Evolutionary conservation across 257 asterid genomes (phyloP), one percentile per base, ranked within the genome.

Genomic region (Phtheirospermum japonicum): DNA sequence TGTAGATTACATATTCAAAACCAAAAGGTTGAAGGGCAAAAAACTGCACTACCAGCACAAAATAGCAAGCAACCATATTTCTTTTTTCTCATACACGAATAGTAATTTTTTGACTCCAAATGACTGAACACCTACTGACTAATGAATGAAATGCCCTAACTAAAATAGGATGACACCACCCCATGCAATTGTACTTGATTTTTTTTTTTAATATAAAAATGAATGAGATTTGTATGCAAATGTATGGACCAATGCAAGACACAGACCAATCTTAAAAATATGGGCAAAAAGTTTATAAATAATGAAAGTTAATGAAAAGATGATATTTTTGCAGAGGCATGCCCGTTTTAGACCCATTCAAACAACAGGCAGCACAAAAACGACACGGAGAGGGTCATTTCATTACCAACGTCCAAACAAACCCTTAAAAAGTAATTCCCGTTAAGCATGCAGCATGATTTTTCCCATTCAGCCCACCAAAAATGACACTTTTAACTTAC

Each of bases 181-280:
- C 63, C 70, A 31, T 63, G 54, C 70, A 63, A 74, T 64, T 42
- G 51, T 43, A 69, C 68, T 65, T 61, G n/a, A n/a, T n/a, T 33
- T 5, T 23, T 23, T 23, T 23, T 23, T 23, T 33, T 1, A 5
- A 2, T 2, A 2, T 33, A 51, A 76, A 73, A 76, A 76, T 73
- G 80, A 73, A 39, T 39, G 45, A 39, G 45, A 39, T 39, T 39
- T 39, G 45, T 39, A 39, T 39, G 45, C 45, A 39, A 39, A 33
- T 39, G 72, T 65, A 62, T 71, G 67, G 71, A 75, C 74, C 75
- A 55, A 78, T 80, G 82, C 84, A 69, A 78, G 72, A 77, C 73
- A 64, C 57, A 34, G 77, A 79, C 75, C 61, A 65, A 77, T 78
- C 77, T 71, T 42, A 61, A 66, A 23, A 67, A 37, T 53, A 50